phyloP scores from a whole-genome alignment of 768 basidiomycete species.

The Hygrocybe punicea region DNA sequence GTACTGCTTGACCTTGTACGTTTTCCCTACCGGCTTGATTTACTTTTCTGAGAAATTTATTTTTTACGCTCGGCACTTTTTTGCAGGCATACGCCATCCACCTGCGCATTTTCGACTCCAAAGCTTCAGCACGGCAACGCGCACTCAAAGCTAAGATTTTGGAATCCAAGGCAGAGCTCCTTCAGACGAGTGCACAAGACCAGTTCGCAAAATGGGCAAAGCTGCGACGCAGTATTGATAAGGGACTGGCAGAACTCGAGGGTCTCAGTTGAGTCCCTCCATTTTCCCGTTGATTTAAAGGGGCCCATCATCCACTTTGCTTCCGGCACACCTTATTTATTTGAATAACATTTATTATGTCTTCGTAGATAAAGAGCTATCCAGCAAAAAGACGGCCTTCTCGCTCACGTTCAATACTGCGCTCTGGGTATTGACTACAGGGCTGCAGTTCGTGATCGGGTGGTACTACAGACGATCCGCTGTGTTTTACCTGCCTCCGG shows the following conservation, averaged over 20 bases:
- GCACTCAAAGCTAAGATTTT: constrained; percentile 79
- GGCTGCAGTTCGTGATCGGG: constrained; percentile 76
- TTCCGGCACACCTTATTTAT: not conserved
- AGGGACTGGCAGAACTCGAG: constrained; percentile 86
- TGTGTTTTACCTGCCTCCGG: constrained; percentile 88
- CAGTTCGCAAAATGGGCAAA: constrained; percentile 99
- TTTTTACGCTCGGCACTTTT: not conserved
- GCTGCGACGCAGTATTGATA: constrained; percentile 84
- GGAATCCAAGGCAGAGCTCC: constrained; percentile 74
- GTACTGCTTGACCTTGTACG: constrained; percentile 79
- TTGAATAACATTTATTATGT: not conserved
- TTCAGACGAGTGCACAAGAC: constrained; percentile 91
- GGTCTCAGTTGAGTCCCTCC: constrained; percentile 70
- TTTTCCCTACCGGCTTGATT: constrained; percentile 22
- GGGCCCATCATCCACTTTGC: not conserved
- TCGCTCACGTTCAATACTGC: constrained; percentile 65
- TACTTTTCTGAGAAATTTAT: no score
- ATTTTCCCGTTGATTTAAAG: not conserved
- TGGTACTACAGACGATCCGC: constrained; percentile 91
- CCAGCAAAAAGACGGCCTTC: constrained; percentile 59
- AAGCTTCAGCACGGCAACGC: constrained; percentile 55
- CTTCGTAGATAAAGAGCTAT: constrained; percentile 60
- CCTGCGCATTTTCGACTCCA: constrained; percentile 59
- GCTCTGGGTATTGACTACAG: constrained; percentile 85
- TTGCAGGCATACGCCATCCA: constrained; percentile 73